Base-by-base conservation (phyloP, 106 monocot species). In the Dioscorea dumetorum region DNA sequence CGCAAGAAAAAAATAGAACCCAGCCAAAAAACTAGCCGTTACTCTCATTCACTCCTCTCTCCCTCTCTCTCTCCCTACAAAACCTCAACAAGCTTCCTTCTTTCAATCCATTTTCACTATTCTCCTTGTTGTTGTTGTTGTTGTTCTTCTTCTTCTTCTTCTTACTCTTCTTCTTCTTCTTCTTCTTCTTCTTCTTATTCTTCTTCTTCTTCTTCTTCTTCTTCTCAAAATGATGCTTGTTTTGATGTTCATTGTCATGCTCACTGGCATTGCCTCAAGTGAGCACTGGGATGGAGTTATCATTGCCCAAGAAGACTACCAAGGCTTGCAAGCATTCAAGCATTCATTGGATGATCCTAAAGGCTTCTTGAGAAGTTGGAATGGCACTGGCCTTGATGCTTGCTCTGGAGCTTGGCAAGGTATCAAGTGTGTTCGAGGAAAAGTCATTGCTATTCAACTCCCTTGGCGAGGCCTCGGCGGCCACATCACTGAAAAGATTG, bases 371-470 rank as follows among this genome's bases (percentile, higher is more conserved):
- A 60, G 71, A 20, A 81, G 75, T 74, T 95, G 94, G 90, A 95
- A 95, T 61, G 94, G 61, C 67, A 83, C 83, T n/a, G 90, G 90
- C 53, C 61, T 81, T 49, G 94, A 75, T 23, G 94, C 94, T 19
- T 95, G 94, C 85, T 83, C 87, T 62, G 94, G 87, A 14, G 61
- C 51, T 14, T 91, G 94, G 90, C 41, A 22, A 11, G 94, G 94
- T 9, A 83, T 95, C 79, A 95, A 95, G 41, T 95, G 94, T 56
- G 91, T 73, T 15, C 62, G 23, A 6, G 95, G 95, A 1, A 73
- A 88, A 66, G 95, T 95, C 22, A 84, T 95, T 28, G 83, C 91
- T 11, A 91, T 95, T 65, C 91, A 91, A 67, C 85, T 95, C 28
- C 95, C 95, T 0, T 95, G 83, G 85, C 54, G 72, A 11, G 81